Base-by-base conservation (phyloP, 805 yeast species). In the Kazachstania viticola region DNA sequence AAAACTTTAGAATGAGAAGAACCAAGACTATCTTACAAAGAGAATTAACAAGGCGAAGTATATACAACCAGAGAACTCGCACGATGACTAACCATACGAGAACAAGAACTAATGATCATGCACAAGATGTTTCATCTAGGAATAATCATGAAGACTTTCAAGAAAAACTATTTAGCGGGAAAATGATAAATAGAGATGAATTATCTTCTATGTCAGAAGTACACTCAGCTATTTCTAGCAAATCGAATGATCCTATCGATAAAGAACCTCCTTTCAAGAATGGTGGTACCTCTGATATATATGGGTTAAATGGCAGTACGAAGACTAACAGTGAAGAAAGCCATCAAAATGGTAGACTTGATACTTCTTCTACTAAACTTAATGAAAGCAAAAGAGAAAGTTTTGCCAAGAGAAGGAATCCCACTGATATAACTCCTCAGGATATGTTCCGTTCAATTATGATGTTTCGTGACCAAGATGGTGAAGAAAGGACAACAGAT, bases 401-500 rank as follows among this genome's bases (percentile, higher is more conserved):
- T 9, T 38, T 61, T 33, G 51, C 39, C 1, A 44, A 47, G 9
- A 52, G 48, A 44, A 56, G 46, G 52, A 58, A 40, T 44, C 51
- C 62, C 9, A 32, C 57, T n/a, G 71, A 75, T 15, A 61, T 81
- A 9, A 76, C 79, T 21, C 94, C 95, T 2, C 71, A 79, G 30
- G 95, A 87, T 48, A 77, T 85, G 74, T 78, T 66, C 51, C 66
- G 78, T 61, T 84, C 95, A 3, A 79, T 85, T 43, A 75, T 84
- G 26, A 75, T 85, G 77, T 61, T 87, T 60, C 79, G 79, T 42
- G 65, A 68, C 32, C 62, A 65, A 25, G 66, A 65, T 34, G 60
- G 57, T n/a, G 54, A 50, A 16, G 50, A 53, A 25, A 12, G 14
- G 9, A 15, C 17, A 12, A 45, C 35, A 14, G 67, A 65, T 16